A percentile compares a stretch with the other conserved stretches of the same genome.
Conservation (phyloP, 768 basidiomycete genomes). For the Pisolithus orientalis region DNA sequence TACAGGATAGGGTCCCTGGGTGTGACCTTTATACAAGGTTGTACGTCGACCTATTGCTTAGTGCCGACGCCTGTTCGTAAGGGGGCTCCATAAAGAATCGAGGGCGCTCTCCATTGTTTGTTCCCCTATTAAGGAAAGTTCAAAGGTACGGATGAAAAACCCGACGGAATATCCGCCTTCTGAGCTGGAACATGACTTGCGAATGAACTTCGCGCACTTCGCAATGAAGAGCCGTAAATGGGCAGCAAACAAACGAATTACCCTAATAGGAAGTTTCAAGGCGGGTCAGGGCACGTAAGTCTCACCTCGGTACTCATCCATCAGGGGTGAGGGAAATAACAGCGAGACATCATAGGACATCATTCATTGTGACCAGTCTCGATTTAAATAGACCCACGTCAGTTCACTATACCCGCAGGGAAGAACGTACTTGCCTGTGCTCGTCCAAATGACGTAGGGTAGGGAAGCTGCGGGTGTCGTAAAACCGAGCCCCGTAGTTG, state of each 20-base stretch:
- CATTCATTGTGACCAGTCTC: slow-evolving; percentile 12
- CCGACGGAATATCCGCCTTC: slow-evolving; percentile 28
- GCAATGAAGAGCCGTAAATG: slow-evolving; percentile 26
- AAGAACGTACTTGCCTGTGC: slow-evolving; percentile 7
- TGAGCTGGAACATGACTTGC: slow-evolving; percentile 27
- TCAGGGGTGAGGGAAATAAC: slow-evolving; percentile 24
- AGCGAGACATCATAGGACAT: slow-evolving; percentile 16
- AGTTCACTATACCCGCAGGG: slow-evolving; percentile 18
- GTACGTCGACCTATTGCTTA: slow-evolving; percentile 21
- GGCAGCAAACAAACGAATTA: slow-evolving; percentile 31
- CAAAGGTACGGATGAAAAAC: slow-evolving; percentile 25
- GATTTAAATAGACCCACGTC: slow-evolving; percentile 8
- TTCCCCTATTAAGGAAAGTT: slow-evolving; percentile 26
- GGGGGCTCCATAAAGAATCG: slow-evolving; percentile 15
- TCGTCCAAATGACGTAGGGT: slow-evolving; percentile 7
- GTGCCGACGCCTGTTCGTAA: slow-evolving; percentile 20
- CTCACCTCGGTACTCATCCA: slow-evolving; percentile 26
- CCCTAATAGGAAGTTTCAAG: slow-evolving; percentile 32
- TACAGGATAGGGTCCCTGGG: slow-evolving; percentile 26
- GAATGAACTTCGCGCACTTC: slow-evolving; percentile 18
- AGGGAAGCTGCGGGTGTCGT: slow-evolving; percentile 17
- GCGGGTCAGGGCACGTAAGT: slow-evolving; percentile 28
- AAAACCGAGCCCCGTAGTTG: slow-evolving; percentile 6
- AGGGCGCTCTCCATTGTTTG: slow-evolving; percentile 26
- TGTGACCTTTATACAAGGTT: slow-evolving; percentile 32